These are phyloP conservation scores for Myriangium duriaei DNA, from an alignment of 2,329 filamentous ascomycete species.

Conservation along the genomic window DNA sequence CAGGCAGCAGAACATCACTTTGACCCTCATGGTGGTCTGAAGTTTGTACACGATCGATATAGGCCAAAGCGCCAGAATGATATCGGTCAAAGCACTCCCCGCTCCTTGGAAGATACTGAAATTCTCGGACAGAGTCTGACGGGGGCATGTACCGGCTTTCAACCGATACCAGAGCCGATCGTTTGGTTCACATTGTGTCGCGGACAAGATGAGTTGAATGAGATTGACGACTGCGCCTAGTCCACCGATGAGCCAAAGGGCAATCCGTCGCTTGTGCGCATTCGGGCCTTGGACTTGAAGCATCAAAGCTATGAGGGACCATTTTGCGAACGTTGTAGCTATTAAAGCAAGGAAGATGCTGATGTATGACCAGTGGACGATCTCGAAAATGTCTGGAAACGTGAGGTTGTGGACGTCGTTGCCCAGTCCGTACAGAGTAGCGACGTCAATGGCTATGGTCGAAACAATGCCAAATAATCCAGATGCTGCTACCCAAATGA, in stretches of 20 bases:
- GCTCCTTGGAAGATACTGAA: constrained; percentile 8
- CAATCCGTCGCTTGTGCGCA: background rate
- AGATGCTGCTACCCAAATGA: constrained; percentile 2
- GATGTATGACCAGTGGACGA: constrained; percentile 1
- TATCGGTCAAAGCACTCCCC: constrained; percentile 21
- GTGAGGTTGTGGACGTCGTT: constrained; percentile 4
- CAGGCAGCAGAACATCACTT: constrained; percentile 16
- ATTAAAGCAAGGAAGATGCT: background rate
- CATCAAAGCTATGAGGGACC: constrained; percentile 5
- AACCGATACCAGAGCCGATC: constrained; percentile 1
- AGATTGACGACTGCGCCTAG: background rate
- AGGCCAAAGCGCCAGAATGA: constrained; percentile 30
- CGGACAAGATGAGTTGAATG: constrained; percentile 3
- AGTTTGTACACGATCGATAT: constrained; percentile 32
- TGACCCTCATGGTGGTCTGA: constrained; percentile 31
- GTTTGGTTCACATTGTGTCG: constrained; percentile 1
- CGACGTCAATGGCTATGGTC: background rate
- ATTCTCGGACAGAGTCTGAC: background rate
- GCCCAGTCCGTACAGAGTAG: background rate
- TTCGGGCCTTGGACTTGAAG: constrained; percentile 5
- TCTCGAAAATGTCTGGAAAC: constrained; percentile 6
- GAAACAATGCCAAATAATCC: background rate
- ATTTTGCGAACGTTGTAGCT: constrained; percentile 3
- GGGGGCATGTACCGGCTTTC: background rate
- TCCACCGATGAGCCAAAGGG: background rate